phyloP scores from a whole-genome alignment of 257 asterid genomes.

The Linaria vulgaris region DNA sequence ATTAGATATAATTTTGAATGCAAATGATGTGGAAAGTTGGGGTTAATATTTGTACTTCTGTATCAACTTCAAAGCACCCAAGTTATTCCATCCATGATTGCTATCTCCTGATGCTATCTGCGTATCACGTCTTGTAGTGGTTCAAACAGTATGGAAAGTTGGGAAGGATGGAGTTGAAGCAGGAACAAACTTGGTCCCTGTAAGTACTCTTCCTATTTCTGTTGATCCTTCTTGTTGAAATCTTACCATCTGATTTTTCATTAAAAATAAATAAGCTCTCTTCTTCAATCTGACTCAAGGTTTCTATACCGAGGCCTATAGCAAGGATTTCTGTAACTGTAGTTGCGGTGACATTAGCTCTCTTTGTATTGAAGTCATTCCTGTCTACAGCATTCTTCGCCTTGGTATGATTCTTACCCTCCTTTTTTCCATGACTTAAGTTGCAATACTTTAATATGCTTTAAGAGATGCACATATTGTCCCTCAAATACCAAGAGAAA shows the following conservation, averaged over 20 bases:
- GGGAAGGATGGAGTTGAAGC: slow-evolving; percentile 92
- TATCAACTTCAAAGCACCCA: not conserved
- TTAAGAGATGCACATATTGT: not conserved
- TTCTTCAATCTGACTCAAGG: slow-evolving; percentile 36
- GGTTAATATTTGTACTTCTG: not conserved
- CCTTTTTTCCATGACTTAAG: not conserved
- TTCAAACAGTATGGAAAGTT: slow-evolving; percentile 69
- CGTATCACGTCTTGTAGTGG: slow-evolving; percentile 37
- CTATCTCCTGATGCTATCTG: slow-evolving; percentile 4
- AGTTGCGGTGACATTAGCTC: slow-evolving; percentile 49
- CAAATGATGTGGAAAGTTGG: not conserved
- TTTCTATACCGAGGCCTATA: slow-evolving; percentile 73
- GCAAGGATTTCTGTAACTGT: slow-evolving; percentile 70
- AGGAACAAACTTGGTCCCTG: slow-evolving; percentile 91
- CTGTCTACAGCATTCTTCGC: slow-evolving; percentile 80
- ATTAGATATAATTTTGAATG: not conserved
- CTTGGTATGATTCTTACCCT: slow-evolving; percentile 51
- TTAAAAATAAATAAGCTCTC: not conserved
- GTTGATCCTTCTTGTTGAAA: not conserved
- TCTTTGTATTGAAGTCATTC: slow-evolving; percentile 76
- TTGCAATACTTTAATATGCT: not conserved
- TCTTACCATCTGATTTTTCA: not conserved
- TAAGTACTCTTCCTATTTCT: slow-evolving; percentile 35
- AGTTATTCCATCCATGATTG: slow-evolving; percentile 13
- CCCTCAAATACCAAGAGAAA: not conserved